Evolutionary conservation across 225 moss, liverwort and hornwort genomes (phyloP).

Genomic region (Anthoceros angustus): DNA sequence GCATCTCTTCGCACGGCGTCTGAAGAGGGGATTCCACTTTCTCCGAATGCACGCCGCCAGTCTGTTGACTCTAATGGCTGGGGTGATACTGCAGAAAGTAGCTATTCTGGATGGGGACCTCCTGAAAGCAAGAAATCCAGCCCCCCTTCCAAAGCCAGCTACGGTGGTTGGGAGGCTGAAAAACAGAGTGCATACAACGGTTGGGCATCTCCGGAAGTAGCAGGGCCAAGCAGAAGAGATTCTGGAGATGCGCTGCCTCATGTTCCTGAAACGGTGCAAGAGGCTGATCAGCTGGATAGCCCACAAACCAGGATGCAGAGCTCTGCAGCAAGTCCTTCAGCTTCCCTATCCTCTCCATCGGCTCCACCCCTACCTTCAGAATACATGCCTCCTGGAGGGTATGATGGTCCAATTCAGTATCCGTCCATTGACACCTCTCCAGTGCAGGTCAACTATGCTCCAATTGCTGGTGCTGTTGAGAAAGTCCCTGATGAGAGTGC

Average conservation of each 20-base stretch:
- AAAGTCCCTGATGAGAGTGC: slow-evolving; percentile 8
- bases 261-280: not conserved
- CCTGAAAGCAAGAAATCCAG: slow-evolving; percentile 2
- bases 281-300: slow-evolving; percentile 9
- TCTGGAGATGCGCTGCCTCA: slow-evolving; percentile 15
- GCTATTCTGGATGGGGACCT: slow-evolving; percentile 13
- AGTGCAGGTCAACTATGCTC: slow-evolving; percentile 33
- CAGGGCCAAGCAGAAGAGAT: slow-evolving; percentile 37
- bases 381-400: slow-evolving; percentile 18
- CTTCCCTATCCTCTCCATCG: slow-evolving; percentile 36
- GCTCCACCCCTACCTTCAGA: slow-evolving; percentile 58
- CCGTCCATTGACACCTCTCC: slow-evolving; percentile 60
- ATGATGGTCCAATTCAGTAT: slow-evolving; percentile 45
- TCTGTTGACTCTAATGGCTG: slow-evolving; percentile 12
- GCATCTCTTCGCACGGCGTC: slow-evolving; percentile 47
- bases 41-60: slow-evolving; percentile 27
- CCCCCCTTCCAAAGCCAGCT: not conserved
- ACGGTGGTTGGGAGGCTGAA: slow-evolving; percentile 32
- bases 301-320: not conserved
- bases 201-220: slow-evolving; percentile 29
- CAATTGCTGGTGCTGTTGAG: slow-evolving; percentile 10
- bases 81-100: slow-evolving; percentile 5
- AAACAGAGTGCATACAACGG: slow-evolving; percentile 20
- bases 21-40: slow-evolving; percentile 16
- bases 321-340: slow-evolving; percentile 7